Base-by-base conservation (phyloP, 2,329 filamentous ascomycete genomes). In the Fusarium chlamydosporum region DNA sequence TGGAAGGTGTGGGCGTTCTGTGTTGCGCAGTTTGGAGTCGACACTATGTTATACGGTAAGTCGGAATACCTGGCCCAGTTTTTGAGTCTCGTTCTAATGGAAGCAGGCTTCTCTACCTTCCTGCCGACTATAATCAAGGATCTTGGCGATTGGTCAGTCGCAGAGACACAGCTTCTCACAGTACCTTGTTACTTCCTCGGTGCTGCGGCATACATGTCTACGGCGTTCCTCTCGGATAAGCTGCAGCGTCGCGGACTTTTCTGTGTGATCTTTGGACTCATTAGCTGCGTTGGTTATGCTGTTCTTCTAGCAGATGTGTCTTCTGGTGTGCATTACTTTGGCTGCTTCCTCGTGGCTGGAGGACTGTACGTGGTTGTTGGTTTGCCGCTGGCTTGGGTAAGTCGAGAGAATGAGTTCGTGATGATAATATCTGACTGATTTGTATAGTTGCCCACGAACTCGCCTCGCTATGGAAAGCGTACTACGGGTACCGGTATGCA, bases 111-210 rank as follows among this genome's bases (percentile, higher is more conserved):
- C 77, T 91, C 88, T 50, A 93, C 91, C 0, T 94, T 94, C 75
- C 79, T 95, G 43, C 92, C 92, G 0, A 93, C 91, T 6, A 94
- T 95, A 68, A 93, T 95, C 76, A 82, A 87, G 41, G 88, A 85
- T 6, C 86, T 94, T 52, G 89, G 91, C 4, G 62, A 72, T 12
- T 92, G 91, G 82, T 83, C 86, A 0, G 82, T 82, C 0, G 86
- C 91, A 0, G 83, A 92, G 73, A 87, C 92, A 7, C 92, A 94
- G 76, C 87, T 92, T 33, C 84, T 94, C 34, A 94, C 92, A 0
- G 91, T 95, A 46, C 92, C 92, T 0, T 93, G 91, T 77, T 94
- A 94, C 76, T 87, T 88, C 7, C 77, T 93, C 6, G 92, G 92
- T 6, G 91, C 91, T 0, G 82, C 90, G 7, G 86, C 85, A 0